A percentile compares a stretch with the other conserved stretches of the same genome.
Evolutionary conservation across 225 moss, liverwort and hornwort genomes (phyloP).

Genomic region (Rhytidiadelphus loreus): DNA sequence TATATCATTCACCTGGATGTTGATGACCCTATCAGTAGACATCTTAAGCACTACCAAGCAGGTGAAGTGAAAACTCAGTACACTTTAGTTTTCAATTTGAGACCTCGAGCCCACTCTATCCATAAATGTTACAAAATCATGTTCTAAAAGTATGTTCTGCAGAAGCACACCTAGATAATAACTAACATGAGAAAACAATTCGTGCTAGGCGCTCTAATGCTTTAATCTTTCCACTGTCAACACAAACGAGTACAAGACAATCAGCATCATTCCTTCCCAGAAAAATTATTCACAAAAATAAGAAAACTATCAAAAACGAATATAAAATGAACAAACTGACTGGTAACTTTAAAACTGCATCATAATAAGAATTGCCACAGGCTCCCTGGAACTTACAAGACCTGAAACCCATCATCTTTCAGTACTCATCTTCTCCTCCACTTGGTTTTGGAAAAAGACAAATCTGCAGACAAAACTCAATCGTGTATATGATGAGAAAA

Average conservation of each 20-base stretch:
- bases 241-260: neutral
- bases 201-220: neutral
- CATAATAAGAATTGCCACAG: neutral
- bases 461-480: neutral
- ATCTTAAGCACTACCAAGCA: neutral
- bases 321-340: neutral
- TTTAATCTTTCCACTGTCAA: neutral
- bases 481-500: neutral
- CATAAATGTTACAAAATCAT: neutral
- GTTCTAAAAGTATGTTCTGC: neutral
- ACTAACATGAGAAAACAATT: neutral
- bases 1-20: neutral
- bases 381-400: neutral
- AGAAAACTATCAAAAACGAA: neutral
- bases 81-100: neutral
- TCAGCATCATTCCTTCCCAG: neutral
- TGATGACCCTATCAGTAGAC: neutral
- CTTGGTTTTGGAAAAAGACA: neutral
- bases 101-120: neutral
- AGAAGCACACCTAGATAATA: neutral
- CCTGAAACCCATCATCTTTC: neutral
- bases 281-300: no score
- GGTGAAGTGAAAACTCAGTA: neutral
- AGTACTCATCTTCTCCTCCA: neutral
- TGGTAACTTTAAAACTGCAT: neutral